A percentile compares a stretch with the other conserved stretches of the same genome.
Conservation (phyloP, 73 alveolate genomes). For the Symbiodinium pilosum region DNA sequence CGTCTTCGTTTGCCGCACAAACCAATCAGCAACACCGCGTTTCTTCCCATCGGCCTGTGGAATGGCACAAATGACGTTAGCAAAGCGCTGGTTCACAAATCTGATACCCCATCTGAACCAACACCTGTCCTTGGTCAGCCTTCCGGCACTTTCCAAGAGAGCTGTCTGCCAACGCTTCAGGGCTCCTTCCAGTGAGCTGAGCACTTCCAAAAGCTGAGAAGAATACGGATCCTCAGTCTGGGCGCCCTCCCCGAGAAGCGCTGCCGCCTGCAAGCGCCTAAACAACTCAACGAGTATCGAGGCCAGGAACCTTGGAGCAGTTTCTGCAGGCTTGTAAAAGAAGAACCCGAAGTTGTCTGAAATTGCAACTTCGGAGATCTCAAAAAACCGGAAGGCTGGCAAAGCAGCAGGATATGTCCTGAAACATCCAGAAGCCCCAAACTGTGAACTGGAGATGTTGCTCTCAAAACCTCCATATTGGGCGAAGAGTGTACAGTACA, state of each 20-base stretch:
- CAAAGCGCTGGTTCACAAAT: neutral
- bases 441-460: neutral
- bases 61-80: slow-evolving; percentile 31
- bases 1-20: neutral
- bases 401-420: neutral
- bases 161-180: neutral
- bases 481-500: slow-evolving; percentile 20
- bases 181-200: neutral
- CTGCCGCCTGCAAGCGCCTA: slow-evolving; percentile 23
- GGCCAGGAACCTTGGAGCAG: slow-evolving; percentile 15
- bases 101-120: neutral
- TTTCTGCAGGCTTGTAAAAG: neutral
- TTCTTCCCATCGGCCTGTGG: neutral
- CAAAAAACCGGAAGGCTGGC: neutral
- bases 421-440: neutral
- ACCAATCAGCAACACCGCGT: slow-evolving; percentile 16
- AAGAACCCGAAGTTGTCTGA: neutral
- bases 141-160: neutral
- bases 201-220: neutral
- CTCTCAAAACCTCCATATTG: slow-evolving; percentile 4
- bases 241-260: neutral
- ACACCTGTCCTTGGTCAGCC: neutral
- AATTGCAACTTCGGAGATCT: neutral
- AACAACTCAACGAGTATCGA: slow-evolving; percentile 2
- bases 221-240: neutral